Evolutionary conservation across 1,139 yeast species (phyloP).

Genomic region (Protomyces gravidus): DNA sequence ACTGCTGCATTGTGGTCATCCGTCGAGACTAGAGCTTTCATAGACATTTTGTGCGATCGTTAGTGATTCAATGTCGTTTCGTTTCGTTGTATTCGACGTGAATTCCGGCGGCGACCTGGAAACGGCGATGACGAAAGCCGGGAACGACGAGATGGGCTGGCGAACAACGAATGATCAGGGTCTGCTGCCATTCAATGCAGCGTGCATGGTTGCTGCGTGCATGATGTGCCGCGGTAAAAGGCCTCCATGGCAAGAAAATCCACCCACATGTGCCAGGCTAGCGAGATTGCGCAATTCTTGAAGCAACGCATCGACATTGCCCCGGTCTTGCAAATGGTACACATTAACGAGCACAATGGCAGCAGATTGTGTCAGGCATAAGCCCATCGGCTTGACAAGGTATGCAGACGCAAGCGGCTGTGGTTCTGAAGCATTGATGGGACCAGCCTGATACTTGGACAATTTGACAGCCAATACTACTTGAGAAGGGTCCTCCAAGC

Average conservation of each 20-base stretch:
- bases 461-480: neutral
- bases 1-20: neutral
- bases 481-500: neutral
- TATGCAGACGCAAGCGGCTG: neutral
- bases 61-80: too few species aligned
- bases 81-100: too few species aligned
- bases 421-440: neutral
- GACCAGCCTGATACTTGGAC: neutral
- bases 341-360: neutral
- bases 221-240: neutral
- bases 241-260: neutral
- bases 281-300: neutral
- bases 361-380: neutral
- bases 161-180: too few species aligned
- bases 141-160: too few species aligned
- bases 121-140: too few species aligned
- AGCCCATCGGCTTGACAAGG: neutral
- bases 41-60: neutral
- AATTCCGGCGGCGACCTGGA: too few species aligned
- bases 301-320: neutral
- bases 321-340: neutral
- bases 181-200: neutral
- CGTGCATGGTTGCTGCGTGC: neutral
- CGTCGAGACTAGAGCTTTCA: constrained; percentile 7
- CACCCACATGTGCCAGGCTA: neutral